A percentile compares a stretch with the other conserved stretches of the same genome.
These are phyloP conservation scores for Globisporangium solare DNA, from an alignment of 352 stramenopile species.

Conservation along the genomic window DNA sequence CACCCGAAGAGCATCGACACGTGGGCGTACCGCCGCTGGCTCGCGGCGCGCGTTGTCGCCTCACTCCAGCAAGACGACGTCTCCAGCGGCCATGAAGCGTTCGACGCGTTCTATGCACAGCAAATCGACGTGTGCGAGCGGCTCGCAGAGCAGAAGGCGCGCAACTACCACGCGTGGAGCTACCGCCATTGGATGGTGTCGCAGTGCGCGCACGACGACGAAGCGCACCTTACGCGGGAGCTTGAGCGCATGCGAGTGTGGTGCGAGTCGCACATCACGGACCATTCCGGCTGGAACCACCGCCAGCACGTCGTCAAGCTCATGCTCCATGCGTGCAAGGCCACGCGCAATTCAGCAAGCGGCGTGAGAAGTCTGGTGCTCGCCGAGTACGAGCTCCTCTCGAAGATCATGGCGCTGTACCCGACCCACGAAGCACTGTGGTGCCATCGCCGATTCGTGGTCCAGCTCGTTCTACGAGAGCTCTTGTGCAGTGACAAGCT, in stretches of 20 bases:
- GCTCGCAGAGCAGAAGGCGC: slow-evolving; percentile 56
- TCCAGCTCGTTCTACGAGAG: slow-evolving; percentile 36
- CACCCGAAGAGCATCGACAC: slow-evolving; percentile 86
- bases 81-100: slow-evolving; percentile 8
- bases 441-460: slow-evolving; percentile 71
- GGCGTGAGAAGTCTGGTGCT: slow-evolving; percentile 19
- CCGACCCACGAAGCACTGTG: slow-evolving; percentile 62
- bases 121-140: slow-evolving; percentile 48
- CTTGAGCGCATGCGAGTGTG: slow-evolving; percentile 45
- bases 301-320: slow-evolving; percentile 52
- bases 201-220: slow-evolving; percentile 14
- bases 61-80: slow-evolving; percentile 2
- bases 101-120: slow-evolving; percentile 33
- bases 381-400: slow-evolving; percentile 48
- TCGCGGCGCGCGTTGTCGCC: slow-evolving; percentile 33
- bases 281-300: slow-evolving; percentile 82
- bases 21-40: slow-evolving; percentile 72
- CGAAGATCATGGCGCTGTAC: slow-evolving; percentile 42
- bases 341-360: not conserved
- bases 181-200: slow-evolving; percentile 76
- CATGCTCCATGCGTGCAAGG: slow-evolving; percentile 12
- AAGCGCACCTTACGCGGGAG: slow-evolving; percentile 27
- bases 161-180: slow-evolving; percentile 85
- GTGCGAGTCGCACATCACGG: slow-evolving; percentile 63
- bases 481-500: not conserved